phyloP scores from a whole-genome alignment of 2,329 filamentous ascomycete species.

The Colletotrichum sp. region DNA sequence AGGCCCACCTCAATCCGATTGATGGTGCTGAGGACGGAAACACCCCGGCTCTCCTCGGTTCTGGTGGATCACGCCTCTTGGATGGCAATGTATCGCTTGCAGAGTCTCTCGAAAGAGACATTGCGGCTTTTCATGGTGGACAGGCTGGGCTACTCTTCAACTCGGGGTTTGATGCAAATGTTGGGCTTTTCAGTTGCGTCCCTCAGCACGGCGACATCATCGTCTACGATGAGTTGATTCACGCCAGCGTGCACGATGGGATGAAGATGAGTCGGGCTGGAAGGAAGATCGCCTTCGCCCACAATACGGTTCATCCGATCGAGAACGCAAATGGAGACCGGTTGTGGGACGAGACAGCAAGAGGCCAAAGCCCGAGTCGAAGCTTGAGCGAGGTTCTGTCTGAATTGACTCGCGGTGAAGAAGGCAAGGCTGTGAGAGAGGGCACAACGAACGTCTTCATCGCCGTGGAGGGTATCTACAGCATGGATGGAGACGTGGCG shows the following conservation, averaged over 20 bases:
- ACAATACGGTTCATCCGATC: slow-evolving; percentile 52
- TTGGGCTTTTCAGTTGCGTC: slow-evolving; percentile 64
- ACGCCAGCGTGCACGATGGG: slow-evolving; percentile 80
- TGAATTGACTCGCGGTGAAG: slow-evolving; percentile 35
- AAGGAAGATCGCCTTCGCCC: slow-evolving; percentile 54
- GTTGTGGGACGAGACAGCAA: not conserved
- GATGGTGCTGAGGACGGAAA: not conserved
- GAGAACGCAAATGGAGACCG: not conserved
- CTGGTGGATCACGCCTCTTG: slow-evolving; percentile 57
- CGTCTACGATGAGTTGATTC: slow-evolving; percentile 76
- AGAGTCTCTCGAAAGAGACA: slow-evolving; percentile 48
- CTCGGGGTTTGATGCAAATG: slow-evolving; percentile 71
- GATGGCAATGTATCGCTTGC: slow-evolving; percentile 54
- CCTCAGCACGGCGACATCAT: slow-evolving; percentile 67
- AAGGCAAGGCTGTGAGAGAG: slow-evolving; percentile 32
- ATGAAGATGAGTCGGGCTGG: slow-evolving; percentile 69
- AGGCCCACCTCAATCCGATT: slow-evolving; percentile 15
- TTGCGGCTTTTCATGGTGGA: slow-evolving; percentile 53
- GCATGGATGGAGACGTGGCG: slow-evolving; percentile 81
- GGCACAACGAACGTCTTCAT: slow-evolving; percentile 65
- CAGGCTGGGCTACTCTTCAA: slow-evolving; percentile 56
- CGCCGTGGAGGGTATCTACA: slow-evolving; percentile 76
- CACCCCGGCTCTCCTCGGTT: slow-evolving; percentile 48
- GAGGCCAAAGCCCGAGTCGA: not conserved
- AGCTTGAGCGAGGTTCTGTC: slow-evolving; percentile 32